Evolutionary conservation across 2,329 filamentous ascomycete species (phyloP).

Genomic region (Penicillium sp.): DNA sequence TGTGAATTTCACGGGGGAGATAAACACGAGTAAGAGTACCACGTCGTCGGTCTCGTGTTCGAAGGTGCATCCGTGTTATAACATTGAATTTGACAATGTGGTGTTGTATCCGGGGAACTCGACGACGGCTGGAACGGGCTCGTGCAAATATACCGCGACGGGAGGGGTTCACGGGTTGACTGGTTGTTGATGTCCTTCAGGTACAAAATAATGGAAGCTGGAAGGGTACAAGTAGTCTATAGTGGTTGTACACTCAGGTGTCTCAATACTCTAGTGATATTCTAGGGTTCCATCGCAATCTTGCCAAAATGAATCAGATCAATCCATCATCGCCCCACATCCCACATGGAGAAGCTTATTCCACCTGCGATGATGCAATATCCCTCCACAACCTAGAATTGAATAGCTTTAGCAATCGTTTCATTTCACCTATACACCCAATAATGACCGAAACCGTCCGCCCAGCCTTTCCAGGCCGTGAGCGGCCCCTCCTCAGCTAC

Average conservation of each 20-base stretch:
- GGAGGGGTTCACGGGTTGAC: conserved; percentile 44
- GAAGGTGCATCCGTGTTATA: conserved; percentile 53
- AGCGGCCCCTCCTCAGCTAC: conserved; percentile 49
- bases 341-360: conserved; percentile 11
- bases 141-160: conserved; percentile 40
- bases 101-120: conserved; percentile 37
- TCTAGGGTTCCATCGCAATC: too few species aligned
- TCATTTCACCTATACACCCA: background rate
- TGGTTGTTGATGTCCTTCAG: conserved; percentile 17
- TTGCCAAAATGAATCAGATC: background rate
- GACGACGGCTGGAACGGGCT: conserved; percentile 35
- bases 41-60: conserved; percentile 52
- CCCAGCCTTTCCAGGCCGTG: conserved; percentile 40
- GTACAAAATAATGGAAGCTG: background rate
- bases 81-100: conserved; percentile 51
- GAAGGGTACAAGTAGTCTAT: background rate
- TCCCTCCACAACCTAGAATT: background rate
- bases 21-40: conserved; percentile 36
- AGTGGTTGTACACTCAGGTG: too few species aligned
- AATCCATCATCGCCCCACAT: conserved; percentile 6
- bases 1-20: conserved; percentile 55
- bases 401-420: background rate
- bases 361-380: background rate
- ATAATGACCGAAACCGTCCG: conserved; percentile 39
- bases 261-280: too few species aligned